Conservation (phyloP, 441 rosid species). For the Syzygium syzygioides region DNA sequence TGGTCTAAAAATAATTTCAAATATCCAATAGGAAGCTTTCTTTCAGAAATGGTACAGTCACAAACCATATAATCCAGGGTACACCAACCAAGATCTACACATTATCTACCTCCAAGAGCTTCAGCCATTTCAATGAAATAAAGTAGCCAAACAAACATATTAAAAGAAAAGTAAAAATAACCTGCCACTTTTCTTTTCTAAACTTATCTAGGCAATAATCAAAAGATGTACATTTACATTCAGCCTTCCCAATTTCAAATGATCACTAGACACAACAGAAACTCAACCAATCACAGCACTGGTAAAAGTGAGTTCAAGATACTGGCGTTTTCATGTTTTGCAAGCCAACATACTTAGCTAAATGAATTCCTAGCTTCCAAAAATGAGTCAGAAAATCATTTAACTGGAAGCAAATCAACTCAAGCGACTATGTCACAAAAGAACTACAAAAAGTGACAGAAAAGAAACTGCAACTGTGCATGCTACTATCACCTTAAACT, state of each 20-base stretch:
- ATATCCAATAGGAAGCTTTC: neutral
- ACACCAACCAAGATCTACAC: neutral
- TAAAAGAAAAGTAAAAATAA: neutral
- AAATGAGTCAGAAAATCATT: neutral
- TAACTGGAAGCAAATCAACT: neutral
- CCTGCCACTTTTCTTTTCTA: neutral
- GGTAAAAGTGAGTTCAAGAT: neutral
- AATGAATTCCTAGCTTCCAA: neutral
- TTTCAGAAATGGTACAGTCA: neutral
- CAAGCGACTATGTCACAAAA: neutral
- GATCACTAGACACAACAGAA: neutral
- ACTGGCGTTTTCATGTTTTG: neutral
- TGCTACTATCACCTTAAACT: neutral
- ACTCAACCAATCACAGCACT: neutral
- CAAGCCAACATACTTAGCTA: neutral
- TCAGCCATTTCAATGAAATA: neutral
- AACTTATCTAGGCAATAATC: neutral
- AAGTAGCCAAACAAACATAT: neutral
- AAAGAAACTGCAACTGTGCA: neutral
- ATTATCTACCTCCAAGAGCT: neutral
- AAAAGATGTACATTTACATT: neutral
- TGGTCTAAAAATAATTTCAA: slow-evolving; percentile 39
- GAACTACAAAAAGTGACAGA: neutral
- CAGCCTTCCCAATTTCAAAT: neutral
- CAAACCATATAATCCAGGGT: neutral